A percentile compares a stretch with the other conserved stretches of the same genome.
Conservation (phyloP, 768 basidiomycete species). For the Tylopilus balloui region DNA sequence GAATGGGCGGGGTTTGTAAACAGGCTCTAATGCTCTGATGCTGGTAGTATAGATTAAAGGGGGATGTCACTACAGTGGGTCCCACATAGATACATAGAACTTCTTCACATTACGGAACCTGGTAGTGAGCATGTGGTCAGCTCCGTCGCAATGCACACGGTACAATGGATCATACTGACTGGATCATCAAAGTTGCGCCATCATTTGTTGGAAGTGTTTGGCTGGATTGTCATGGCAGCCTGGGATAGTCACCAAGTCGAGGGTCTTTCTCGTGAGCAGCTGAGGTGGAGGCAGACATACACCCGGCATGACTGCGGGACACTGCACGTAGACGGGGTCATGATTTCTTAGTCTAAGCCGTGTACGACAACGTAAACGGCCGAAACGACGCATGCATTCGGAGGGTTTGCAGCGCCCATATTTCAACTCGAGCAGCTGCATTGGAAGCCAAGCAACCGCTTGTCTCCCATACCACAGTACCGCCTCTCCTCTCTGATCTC, state of each 20-base stretch:
- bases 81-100: constrained; percentile 85
- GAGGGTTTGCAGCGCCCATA: too few relatives aligned
- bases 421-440: constrained; percentile 88
- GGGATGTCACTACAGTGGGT: too few relatives aligned
- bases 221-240: constrained; percentile 61
- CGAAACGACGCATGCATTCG: too few relatives aligned
- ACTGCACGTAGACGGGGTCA: too few relatives aligned
- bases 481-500: constrained; percentile 58
- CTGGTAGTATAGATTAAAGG: too few relatives aligned
- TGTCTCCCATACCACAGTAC: constrained; percentile 74
- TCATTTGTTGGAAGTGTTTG: constrained; percentile 61
- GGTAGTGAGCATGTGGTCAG: constrained; percentile 12
- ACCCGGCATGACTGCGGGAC: too few relatives aligned
- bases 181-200: constrained; percentile 80
- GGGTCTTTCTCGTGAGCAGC: constrained; percentile 47
- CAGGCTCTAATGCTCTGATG: too few relatives aligned
- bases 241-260: constrained; percentile 71
- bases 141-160: constrained; percentile 3
- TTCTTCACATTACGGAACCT: constrained; percentile 82
- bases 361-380: too few relatives aligned
- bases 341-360: too few relatives aligned
- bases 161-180: constrained; percentile 39
- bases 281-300: constrained; percentile 15
- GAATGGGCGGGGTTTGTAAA: too few relatives aligned
- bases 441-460: constrained; percentile 80